Base-by-base conservation (phyloP, 345 rosid species). In the Psidium guajava region DNA sequence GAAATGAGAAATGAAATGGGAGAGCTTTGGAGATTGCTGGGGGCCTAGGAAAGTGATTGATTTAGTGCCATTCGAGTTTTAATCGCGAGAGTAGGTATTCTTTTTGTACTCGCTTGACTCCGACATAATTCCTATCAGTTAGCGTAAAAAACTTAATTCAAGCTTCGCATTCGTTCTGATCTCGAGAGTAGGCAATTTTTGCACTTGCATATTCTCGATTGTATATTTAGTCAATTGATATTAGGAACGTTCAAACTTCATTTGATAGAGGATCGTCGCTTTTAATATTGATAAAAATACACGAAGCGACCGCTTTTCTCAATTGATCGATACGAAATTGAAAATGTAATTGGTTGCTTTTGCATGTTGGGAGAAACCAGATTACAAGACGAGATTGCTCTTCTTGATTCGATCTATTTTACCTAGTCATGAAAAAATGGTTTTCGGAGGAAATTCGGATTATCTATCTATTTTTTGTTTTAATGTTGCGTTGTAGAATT, bases 321-420 rank as follows among this genome's bases (percentile, higher is more conserved):
- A 6, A 54, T 54, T 64, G 2, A 2, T 32, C 3, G 12, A 4
- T 18, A 13, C 6, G 1, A 69, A 24, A 16, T 32, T 69, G 11
- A 69, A 32, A 32, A 69, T 8, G 77, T 36, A 18, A 18, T 13
- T 21, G 0, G 11, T 8, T 6, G 6, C 47, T 69, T 69, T 69
- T 18, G 47, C 8, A 24, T 69, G 36, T 69, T 32, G 0, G 0
- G 22, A 64, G 24, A 64, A 32, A 32, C 8, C 11, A 4, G 11
- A 5, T 20, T 4, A 69, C 0, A 1, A 36, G 18, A 4, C 0
- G 0, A 9, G 47, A 18, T 25, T 3, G 2, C 6, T 18, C 18
- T 69, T 69, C 25, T 69, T 36, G 0, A 18, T 69, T 16, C 36
- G 24, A 16, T 69, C 1, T 69, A 69, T 69, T 32, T 32, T 69